These are phyloP conservation scores for Ustilago bromivora DNA, from an alignment of 1,284 basidiomycete genomes.

Conservation along the genomic window DNA sequence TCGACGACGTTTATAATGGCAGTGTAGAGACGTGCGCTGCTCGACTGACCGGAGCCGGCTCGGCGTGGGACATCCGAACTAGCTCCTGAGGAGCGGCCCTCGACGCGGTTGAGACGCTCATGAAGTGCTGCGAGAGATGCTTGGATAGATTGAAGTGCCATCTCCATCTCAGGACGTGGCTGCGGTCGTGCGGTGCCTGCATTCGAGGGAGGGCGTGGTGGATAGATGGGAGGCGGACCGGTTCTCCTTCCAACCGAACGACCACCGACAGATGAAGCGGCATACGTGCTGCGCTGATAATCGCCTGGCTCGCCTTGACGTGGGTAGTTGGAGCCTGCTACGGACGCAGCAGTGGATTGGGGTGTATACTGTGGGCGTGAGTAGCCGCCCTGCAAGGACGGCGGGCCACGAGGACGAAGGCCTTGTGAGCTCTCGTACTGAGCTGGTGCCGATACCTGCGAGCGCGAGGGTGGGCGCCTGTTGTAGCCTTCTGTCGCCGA, in stretches of 20 bases:
- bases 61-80: constrained; percentile 33
- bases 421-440: constrained; percentile 14
- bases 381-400: constrained; percentile 34
- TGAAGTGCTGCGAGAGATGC: constrained; percentile 87
- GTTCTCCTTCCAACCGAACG: constrained; percentile 42
- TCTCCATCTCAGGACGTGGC: constrained; percentile 57
- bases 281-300: constrained; percentile 48
- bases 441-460: constrained; percentile 22
- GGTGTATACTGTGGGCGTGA: constrained; percentile 31
- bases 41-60: constrained; percentile 12
- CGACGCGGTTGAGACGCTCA: constrained; percentile 77
- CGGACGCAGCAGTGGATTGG: constrained; percentile 38
- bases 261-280: constrained; percentile 61
- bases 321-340: constrained; percentile 41
- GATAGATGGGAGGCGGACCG: constrained; percentile 18
- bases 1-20: constrained; percentile 42
- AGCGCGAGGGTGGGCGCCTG: constrained; percentile 35
- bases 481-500: constrained; percentile 36
- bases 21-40: constrained; percentile 22
- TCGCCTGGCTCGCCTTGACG: constrained; percentile 27
- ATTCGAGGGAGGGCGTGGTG: constrained; percentile 41
- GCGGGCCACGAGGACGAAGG: constrained; percentile 30
- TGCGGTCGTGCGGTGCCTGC: constrained; percentile 31
- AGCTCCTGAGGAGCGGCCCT: constrained; percentile 29
- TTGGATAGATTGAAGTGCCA: constrained; percentile 81